Evolutionary conservation across 805 yeast genomes (phyloP), one percentile per base, ranked within the genome.

Genomic region (Metschnikowia sp.): DNA sequence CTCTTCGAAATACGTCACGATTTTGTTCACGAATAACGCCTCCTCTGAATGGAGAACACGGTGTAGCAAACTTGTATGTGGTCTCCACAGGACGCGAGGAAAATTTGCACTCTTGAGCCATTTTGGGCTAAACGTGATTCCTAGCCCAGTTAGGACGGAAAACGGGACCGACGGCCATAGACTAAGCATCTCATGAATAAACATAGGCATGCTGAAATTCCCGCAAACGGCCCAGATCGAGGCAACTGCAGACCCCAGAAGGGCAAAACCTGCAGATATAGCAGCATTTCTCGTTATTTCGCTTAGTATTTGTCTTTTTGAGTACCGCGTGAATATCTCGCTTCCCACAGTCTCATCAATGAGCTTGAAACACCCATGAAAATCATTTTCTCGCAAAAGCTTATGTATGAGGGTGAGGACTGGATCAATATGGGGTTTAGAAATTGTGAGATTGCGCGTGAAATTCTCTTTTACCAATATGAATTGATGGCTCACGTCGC

Each of bases 1-100:
- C 57, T 74, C 78, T 52, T 74, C 77, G 45, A 66, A 74, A 47
- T 69, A 67, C 8, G 65, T 63, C 45, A 74, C 59, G 26, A 73
- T 63, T 43, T 63, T 61, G 50, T 70, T 69, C 11, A 68, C 59
- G 8, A 58, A 45, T 4, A 60, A 38, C 8, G 71, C 51, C 48
- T 72, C 76, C 10, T 64, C 63, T 9, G 59, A 55, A 45, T 69
- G 70, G 8, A 58, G 37, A 28, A 55, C 53, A 13, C 69, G 65
- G 48, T 66, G 55, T 22, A 58, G 36, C 7, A 57, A 32, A 2
- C 60, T 54, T 12, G 62, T 65, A 44, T 74, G 68, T 6, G 61
- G 60, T 36, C 77, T 45, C 76, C 74, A 70, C 29, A 70, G 63
- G 15, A 70, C 54, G 28, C 57, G 53, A 5, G 49, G 49, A 26